Conservation (phyloP, 139 green algal genomes). For the Chlamydomonas urium region DNA sequence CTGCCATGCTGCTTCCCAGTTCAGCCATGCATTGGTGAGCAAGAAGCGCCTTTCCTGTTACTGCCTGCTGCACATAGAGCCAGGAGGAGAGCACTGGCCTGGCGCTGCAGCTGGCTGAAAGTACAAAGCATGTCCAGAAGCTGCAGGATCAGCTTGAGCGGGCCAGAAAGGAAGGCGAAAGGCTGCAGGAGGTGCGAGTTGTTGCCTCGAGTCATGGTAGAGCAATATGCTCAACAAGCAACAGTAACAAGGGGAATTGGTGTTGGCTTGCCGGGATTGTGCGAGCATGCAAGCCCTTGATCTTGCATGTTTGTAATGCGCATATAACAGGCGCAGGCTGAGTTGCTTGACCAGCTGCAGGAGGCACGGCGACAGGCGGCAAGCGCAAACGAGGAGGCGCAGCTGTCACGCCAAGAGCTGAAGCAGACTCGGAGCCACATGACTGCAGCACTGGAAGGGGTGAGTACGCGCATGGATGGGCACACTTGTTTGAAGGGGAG, state of each 20-base stretch:
- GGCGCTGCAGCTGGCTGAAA: background rate
- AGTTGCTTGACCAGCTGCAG: background rate
- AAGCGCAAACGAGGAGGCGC: background rate
- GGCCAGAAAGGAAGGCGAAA: background rate
- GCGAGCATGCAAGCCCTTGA: too few relatives aligned
- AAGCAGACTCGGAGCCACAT: background rate
- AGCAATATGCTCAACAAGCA: background rate
- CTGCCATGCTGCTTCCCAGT: background rate
- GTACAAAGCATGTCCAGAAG: background rate
- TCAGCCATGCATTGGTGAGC: background rate
- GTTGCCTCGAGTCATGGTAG: background rate
- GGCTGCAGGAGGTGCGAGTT: background rate
- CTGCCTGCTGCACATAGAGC: background rate
- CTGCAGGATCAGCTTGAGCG: background rate
- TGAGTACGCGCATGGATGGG: background rate
- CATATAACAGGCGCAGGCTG: background rate
- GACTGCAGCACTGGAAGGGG: background rate
- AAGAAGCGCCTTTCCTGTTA: background rate
- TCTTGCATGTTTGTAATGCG: background rate
- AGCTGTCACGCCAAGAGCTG: background rate
- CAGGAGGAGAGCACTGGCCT: slow-evolving; percentile 5
- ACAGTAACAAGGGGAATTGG: too few relatives aligned
- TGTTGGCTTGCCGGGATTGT: too few relatives aligned
- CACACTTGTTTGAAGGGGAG: background rate
- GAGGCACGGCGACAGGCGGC: background rate